These are phyloP conservation scores for Monosporascus sp. DNA, from an alignment of 2,329 filamentous ascomycete genomes.

Conservation along the genomic window DNA sequence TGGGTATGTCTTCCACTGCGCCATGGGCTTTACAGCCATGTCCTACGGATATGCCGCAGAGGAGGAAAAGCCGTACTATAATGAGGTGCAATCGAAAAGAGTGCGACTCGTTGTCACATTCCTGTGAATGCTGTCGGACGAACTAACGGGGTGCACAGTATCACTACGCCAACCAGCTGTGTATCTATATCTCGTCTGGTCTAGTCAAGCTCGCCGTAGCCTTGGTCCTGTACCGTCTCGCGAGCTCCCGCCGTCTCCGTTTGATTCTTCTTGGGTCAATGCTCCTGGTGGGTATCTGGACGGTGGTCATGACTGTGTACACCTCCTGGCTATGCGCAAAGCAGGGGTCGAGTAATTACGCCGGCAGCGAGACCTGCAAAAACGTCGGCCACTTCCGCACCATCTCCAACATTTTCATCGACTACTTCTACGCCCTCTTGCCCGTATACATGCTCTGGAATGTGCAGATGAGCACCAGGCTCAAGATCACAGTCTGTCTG, in stretches of 20 bases:
- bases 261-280: constrained; percentile 20
- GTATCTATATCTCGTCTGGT: constrained; percentile 26
- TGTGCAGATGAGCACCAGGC: constrained; percentile 18
- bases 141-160: constrained; percentile 13
- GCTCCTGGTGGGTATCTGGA: constrained; percentile 22
- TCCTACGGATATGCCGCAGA: constrained; percentile 24
- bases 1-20: constrained; percentile 21
- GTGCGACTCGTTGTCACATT: constrained; percentile 1
- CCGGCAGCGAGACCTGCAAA: constrained; percentile 20
- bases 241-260: constrained; percentile 16
- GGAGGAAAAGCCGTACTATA: constrained; percentile 18
- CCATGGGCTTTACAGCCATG: constrained; percentile 23
- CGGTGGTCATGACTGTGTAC: constrained; percentile 25
- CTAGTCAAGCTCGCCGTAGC: constrained; percentile 28
- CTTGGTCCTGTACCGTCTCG: constrained; percentile 26
- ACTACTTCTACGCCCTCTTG: constrained; percentile 28
- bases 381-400: constrained; percentile 26
- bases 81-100: constrained; percentile 10
- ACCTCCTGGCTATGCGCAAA: constrained; percentile 24
- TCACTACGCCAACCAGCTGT: constrained; percentile 24
- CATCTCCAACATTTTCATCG: constrained; percentile 28
- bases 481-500: constrained; percentile 24
- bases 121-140: background rate
- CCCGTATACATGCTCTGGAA: constrained; percentile 24
- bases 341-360: constrained; percentile 23